Evolutionary conservation across 192 early-diverging fungal species (phyloP), one percentile per base, ranked within the genome.

Genomic region (Coemansia sp.): DNA sequence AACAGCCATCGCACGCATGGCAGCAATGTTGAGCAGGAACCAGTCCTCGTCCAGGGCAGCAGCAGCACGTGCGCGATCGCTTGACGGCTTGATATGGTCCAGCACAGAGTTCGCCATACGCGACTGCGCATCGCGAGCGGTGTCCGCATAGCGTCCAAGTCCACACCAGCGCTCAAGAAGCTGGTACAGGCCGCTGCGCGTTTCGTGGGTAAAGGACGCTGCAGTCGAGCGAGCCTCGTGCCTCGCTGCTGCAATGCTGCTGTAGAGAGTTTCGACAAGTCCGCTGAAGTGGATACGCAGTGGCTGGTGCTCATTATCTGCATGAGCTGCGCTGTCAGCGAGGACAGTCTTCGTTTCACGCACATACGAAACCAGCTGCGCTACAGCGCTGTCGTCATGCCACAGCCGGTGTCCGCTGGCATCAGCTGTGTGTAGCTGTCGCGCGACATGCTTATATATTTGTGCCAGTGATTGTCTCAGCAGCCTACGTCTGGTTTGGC

Each of bases 131-230:
- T 94, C 89, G 0, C 86, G 76, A 20, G 86, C 84, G 13, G 64
- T 37, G 0, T 76, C 82, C 0, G 86, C 73, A 46, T 83, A 82
- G 26, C 77, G 72, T 2, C 95, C 95, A 68, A 92, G 86, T 8
- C 95, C 90, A 75, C 94, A 93, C 97, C 97, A 99, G 23, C 89
- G 84, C 74, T 95, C 94, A 83, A 96, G 91, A 49, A 96, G 77
- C 58, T 84, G 82, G 77, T 95, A 99, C 34, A 96, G 60, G 2
- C 81, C 83, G 16, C 86, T 72, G 39, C 97, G 85, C 0, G 88
- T 84, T 58, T 95, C 91, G 75, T 91, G 91, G 0, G 94, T 84
- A 63, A 98, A 89, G 39, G 26, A 26, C 7, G 20, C 51, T 10
- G 34, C 37, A n/a, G 43, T 21, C 43, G 18, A 31, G 20, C 42